phyloP scores from a whole-genome alignment of 2,329 filamentous ascomycete species.

The Alternaria sp. region DNA sequence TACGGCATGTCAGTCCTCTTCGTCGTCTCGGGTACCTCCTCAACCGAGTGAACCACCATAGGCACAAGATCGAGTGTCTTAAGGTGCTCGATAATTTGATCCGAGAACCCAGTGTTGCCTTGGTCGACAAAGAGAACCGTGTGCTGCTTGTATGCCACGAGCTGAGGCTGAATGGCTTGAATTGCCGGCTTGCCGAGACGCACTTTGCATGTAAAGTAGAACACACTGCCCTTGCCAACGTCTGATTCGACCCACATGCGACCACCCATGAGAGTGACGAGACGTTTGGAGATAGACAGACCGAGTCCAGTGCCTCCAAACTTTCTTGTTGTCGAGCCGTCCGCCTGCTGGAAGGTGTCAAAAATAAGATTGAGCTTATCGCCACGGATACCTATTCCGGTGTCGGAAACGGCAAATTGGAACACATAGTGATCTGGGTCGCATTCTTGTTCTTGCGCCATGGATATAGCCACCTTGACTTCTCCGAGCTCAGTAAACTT shows the following conservation, averaged over 20 bases:
- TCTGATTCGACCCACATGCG: slow-evolving; percentile 95
- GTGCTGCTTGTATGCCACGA: slow-evolving; percentile 90
- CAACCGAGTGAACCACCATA: slow-evolving; percentile 80
- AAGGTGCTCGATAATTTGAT: slow-evolving; percentile 81
- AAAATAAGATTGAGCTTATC: slow-evolving; percentile 98
- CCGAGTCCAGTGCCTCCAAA: slow-evolving; percentile 95
- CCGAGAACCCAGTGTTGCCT: slow-evolving; percentile 77
- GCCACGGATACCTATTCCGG: slow-evolving; percentile 93
- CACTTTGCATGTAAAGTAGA: slow-evolving; percentile 95
- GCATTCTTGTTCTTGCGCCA: slow-evolving; percentile 71
- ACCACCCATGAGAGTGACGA: slow-evolving; percentile 96
- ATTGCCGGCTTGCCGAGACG: slow-evolving; percentile 83
- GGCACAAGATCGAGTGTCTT: slow-evolving; percentile 80
- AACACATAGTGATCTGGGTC: slow-evolving; percentile 84
- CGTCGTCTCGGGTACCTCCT: slow-evolving; percentile 68
- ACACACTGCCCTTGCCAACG: slow-evolving; percentile 89
- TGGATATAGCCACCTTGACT: slow-evolving; percentile 90
- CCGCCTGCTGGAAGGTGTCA: slow-evolving; percentile 98
- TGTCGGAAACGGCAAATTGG: slow-evolving; percentile 95
- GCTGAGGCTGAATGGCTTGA: slow-evolving; percentile 78
- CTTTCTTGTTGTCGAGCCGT: slow-evolving; percentile 93
- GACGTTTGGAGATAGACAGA: slow-evolving; percentile 90
- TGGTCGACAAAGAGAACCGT: slow-evolving; percentile 96
- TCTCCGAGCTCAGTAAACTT: slow-evolving; percentile 98
- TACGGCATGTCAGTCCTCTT: slow-evolving; percentile 68